These are phyloP conservation scores for Colletotrichum sp. DNA, from an alignment of 2,329 filamentous ascomycete genomes.

Conservation along the genomic window DNA sequence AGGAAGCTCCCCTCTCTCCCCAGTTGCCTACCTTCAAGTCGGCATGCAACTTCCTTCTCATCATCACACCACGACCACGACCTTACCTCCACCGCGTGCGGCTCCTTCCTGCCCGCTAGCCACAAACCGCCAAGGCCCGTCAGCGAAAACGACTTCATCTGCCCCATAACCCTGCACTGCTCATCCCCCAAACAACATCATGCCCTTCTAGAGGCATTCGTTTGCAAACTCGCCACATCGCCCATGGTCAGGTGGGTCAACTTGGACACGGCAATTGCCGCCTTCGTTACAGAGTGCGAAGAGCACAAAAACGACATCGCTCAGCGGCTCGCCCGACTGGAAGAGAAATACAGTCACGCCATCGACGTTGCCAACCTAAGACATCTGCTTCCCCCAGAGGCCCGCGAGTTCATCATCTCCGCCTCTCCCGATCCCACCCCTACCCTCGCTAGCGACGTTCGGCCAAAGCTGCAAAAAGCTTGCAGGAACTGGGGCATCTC, in stretches of 20 bases:
- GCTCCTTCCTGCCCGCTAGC: background rate
- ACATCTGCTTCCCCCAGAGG: background rate
- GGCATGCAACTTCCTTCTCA: background rate
- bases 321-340: background rate
- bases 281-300: background rate
- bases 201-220: background rate
- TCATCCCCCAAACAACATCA: background rate
- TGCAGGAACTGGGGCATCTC: background rate
- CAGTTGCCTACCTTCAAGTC: background rate
- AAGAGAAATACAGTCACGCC: background rate
- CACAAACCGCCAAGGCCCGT: background rate
- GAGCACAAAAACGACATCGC: background rate
- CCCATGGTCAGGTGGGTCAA: background rate
- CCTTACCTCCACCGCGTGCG: background rate
- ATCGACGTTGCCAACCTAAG: background rate
- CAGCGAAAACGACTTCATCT: background rate
- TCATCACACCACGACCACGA: background rate
- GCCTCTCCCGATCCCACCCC: background rate
- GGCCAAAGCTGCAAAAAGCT: background rate
- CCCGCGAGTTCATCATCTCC: background rate
- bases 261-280: background rate
- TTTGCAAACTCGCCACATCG: background rate
- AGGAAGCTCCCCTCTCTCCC: background rate
- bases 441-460: background rate
- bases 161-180: background rate